Conservation (phyloP, 2,329 filamentous ascomycete species). For the Ophidiomyces ophidiicola region DNA sequence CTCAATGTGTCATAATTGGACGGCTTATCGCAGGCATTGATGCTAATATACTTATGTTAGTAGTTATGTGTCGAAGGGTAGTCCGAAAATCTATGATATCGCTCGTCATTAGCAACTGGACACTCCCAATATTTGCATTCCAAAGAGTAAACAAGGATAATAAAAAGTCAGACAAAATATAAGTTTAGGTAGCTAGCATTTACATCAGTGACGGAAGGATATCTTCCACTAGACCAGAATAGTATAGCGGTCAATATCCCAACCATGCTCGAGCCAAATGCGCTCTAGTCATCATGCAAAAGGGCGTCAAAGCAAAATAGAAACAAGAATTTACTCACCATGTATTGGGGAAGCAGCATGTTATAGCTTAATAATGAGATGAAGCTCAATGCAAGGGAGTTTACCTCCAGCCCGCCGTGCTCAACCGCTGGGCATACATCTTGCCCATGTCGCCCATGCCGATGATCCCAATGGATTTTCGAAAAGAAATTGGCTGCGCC, state of each 20-base stretch:
- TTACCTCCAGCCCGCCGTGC: slow-evolving; percentile 95
- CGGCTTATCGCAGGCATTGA: slow-evolving; percentile 87
- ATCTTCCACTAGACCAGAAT: slow-evolving; percentile 57
- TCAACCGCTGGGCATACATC: slow-evolving; percentile 88
- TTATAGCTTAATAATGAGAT: not conserved
- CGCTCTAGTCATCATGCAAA: slow-evolving; percentile 97
- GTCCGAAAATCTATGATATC: not conserved
- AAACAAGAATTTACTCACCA: slow-evolving; percentile 24
- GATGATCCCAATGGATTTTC: slow-evolving; percentile 80
- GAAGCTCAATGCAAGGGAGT: slow-evolving; percentile 18
- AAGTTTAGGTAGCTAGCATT: slow-evolving; percentile 93
- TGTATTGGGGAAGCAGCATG: slow-evolving; percentile 16
- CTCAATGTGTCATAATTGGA: slow-evolving; percentile 72
- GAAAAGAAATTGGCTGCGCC: slow-evolving; percentile 29
- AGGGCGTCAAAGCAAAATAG: slow-evolving; percentile 12
- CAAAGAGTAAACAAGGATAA: slow-evolving; percentile 21
- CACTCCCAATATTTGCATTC: not conserved
- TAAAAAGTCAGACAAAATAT: slow-evolving; percentile 65
- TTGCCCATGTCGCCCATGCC: slow-evolving; percentile 99
- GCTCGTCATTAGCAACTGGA: slow-evolving; percentile 6
- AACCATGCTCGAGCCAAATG: slow-evolving; percentile 99
- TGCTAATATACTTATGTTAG: slow-evolving; percentile 45
- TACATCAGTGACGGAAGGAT: slow-evolving; percentile 86
- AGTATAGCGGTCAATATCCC: slow-evolving; percentile 49
- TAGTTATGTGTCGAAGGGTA: not conserved